Evolutionary conservation across 169 alveolate species (phyloP).

Genomic region (Plasmodium reichenowi): DNA sequence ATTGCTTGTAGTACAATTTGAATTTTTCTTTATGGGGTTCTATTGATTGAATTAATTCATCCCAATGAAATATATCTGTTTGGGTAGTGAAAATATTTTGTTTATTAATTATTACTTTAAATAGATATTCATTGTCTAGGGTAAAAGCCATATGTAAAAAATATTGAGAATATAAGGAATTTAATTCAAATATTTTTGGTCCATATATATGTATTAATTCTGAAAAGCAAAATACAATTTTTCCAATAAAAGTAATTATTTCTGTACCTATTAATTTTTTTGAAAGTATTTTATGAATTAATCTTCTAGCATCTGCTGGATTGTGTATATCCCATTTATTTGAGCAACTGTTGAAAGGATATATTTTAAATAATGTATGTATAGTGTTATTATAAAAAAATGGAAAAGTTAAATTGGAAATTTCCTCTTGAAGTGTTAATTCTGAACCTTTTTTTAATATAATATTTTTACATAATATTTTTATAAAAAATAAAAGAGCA

Average conservation of each 20-base stretch:
- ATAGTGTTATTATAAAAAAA: conserved; percentile 50
- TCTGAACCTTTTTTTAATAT: conserved; percentile 57
- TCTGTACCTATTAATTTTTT: conserved; percentile 42
- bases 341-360: conserved; percentile 28
- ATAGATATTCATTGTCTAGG: conserved; percentile 47
- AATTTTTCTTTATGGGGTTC: conserved; percentile 7
- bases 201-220: conserved; percentile 26
- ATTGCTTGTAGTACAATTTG: conserved; percentile 24
- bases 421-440: conserved; percentile 32
- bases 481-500: conserved; percentile 50
- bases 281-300: conserved; percentile 49
- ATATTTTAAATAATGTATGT: conserved; percentile 52
- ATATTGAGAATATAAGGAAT: conserved; percentile 29
- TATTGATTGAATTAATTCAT: conserved; percentile 26
- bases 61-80: conserved; percentile 54
- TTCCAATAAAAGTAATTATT: conserved; percentile 66
- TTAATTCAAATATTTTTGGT: conserved; percentile 9
- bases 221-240: conserved; percentile 41
- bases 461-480: conserved; percentile 26
- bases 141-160: conserved; percentile 67
- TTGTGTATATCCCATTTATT: conserved; percentile 68
- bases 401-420: conserved; percentile 49
- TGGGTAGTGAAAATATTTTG: conserved; percentile 13
- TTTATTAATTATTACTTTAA: conserved; percentile 51
- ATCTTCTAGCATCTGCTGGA: conserved; percentile 72